Base-by-base conservation (phyloP, 352 stramenopile species). In the Peronospora tabacina region DNA sequence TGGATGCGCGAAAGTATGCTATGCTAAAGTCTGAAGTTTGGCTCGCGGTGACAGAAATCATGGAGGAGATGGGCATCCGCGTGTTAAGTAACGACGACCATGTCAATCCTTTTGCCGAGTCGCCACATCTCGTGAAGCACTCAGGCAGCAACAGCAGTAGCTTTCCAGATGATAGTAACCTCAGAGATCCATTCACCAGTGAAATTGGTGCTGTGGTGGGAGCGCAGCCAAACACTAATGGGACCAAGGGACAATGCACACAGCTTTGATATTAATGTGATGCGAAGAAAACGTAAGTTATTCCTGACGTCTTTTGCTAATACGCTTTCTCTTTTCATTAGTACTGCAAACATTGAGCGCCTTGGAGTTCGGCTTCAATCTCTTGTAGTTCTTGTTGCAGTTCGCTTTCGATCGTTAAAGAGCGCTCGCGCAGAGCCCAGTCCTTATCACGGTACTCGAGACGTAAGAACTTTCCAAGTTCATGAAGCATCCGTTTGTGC, bases 11-110 rank as follows among this genome's bases (percentile, higher is more conserved):
- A 37, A 94, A 94, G 51, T 90, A 90, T 58, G 78, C 83, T 24
- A 88, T 94, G 78, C 85, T 94, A 44, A 85, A 87, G 44, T 90
- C 81, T 20, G 83, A 94, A 60, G 83, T 94, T 1, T 94, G 83
- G 83, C 76, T 94, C 15, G 83, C 83, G 5, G 57, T 90, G 17
- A 91, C 89, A 63, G 83, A 94, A 58, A 90, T 92, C 55, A 88
- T 94, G 73, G 83, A 94, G 47, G 83, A 92, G 22, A 48, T 94
- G 12, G 66, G 54, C 9, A 70, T 94, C 6, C 44, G 72, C 15
- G 72, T 90, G 20, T 36, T 89, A 24, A 79, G 69, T 28, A 66
- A 66, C 7, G 26, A 57, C 17, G 55, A 64, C 40, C 30, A 19
- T 17, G 44, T 61, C n/a, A 75, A 76, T 44, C 50, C 63, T 35